Base-by-base conservation (phyloP, 352 stramenopile species). In the Pythium monospermum region DNA sequence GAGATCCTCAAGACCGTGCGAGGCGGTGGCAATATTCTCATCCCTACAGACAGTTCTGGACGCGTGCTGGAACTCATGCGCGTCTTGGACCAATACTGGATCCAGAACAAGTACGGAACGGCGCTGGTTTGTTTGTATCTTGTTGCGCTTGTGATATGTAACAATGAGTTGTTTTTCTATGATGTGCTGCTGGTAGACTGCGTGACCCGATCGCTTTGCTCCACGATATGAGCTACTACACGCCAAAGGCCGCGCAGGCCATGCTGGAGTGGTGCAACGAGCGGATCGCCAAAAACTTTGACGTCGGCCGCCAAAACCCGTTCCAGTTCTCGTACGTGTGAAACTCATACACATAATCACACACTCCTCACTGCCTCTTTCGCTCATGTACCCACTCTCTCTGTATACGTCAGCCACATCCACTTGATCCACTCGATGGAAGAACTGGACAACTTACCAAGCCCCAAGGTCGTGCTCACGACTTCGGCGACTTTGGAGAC, bases 1-100 rank as follows among this genome's bases (percentile, higher is more conserved):
- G 85, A 97, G 59, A 80, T 98, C 35, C 76, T 97, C 37, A 93
- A 97, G 62, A 93, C 68, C 2, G 75, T 98, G 7, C 77, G 96
- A 25, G 82, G 83, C 16, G 94, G 96, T 43, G 94, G 94, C 16
- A 98, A 98, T 59, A 93, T 98, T 6, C 69, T 99, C 19, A 86
- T 98, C n/a, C 96, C 96, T 0, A 94, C 91, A 0, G 94, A 98
- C 65, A 96, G 88, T 35, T 92, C 84, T 19, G 92, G 93, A 4
- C 85, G 96, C 19, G 87, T 98, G n/a, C 70, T 99, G 1, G 96
- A 99, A 73, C 61, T 99, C 7, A 87, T 98, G 55, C 78, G 96
- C n/a, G 69, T 98, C 3, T 57, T 99, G 19, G 83, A 98, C 58
- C 79, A 96, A 66, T 96, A 98, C 66, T 99, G 95, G 94, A 96